Evolutionary conservation across 192 early-diverging fungal species (phyloP).

Genomic region (Rhizophagus sp.): DNA sequence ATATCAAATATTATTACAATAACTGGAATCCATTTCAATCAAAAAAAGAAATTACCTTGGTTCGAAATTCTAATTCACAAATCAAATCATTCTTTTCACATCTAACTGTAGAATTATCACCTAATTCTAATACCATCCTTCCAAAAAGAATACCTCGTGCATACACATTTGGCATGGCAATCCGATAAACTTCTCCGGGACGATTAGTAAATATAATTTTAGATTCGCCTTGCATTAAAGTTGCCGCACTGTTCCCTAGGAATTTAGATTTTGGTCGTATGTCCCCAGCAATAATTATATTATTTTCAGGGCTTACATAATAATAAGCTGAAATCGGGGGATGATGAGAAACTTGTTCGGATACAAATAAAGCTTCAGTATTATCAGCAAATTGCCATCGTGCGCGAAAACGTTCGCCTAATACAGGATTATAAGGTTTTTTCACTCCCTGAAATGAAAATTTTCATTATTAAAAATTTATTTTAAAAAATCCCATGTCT

Average conservation of each 20-base stretch:
- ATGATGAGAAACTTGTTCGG: constrained; percentile 95
- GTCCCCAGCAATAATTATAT: constrained; percentile 78
- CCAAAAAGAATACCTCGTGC: constrained; percentile 92
- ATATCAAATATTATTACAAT: not conserved
- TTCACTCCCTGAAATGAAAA: constrained; percentile 69
- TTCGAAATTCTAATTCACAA: constrained; percentile 87
- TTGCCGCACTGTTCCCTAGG: constrained; percentile 87
- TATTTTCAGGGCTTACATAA: constrained; percentile 81
- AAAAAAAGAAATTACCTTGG: constrained; percentile 63
- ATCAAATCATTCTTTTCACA: constrained; percentile 76
- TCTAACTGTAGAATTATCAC: constrained; percentile 73
- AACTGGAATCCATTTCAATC: not conserved
- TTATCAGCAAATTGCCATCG: constrained; percentile 70
- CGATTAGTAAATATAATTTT: constrained; percentile 62
- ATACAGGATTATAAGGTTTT: constrained; percentile 94
- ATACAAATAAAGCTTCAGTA: constrained; percentile 75
- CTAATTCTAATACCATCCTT: constrained; percentile 91
- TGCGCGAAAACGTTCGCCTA: constrained; percentile 92
- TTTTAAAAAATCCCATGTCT: not conserved
- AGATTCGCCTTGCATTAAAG: constrained; percentile 78
- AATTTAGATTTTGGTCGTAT: constrained; percentile 86
- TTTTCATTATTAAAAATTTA: not conserved
- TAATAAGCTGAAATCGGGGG: constrained; percentile 88
- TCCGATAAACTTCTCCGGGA: constrained; percentile 74
- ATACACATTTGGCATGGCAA: constrained; percentile 91